phyloP scores from a whole-genome alignment of 2,329 filamentous ascomycete genomes.

The Fusarium veterinarium region DNA sequence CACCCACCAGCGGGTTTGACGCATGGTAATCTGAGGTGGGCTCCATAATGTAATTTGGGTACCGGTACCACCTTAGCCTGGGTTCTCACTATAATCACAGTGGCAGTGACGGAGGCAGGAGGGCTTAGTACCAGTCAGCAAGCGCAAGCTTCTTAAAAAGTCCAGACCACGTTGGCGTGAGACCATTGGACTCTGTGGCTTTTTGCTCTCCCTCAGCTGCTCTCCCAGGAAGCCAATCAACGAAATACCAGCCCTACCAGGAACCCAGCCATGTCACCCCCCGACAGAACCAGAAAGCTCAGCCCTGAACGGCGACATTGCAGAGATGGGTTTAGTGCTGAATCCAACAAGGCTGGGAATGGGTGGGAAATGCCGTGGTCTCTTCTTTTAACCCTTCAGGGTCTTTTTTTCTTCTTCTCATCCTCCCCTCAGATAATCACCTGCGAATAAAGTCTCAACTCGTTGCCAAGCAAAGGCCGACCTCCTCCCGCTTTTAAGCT shows the following conservation, averaged over 20 bases:
- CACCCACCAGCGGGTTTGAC: not conserved
- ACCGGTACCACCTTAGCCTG: not conserved
- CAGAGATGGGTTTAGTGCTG: conserved; percentile 30
- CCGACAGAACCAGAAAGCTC: conserved; percentile 12
- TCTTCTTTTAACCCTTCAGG: conserved; percentile 5
- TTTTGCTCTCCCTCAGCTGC: conserved; percentile 28
- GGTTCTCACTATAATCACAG: not conserved
- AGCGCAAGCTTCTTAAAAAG: not conserved
- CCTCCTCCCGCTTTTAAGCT: conserved; percentile 8
- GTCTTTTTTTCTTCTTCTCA: not conserved
- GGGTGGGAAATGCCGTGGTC: conserved; percentile 1
- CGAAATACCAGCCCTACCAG: conserved; percentile 32
- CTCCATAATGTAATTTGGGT: not conserved
- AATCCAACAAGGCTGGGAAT: conserved; percentile 28
- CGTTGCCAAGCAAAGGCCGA: not conserved
- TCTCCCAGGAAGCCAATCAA: conserved; percentile 27
- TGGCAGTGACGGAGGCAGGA: conserved; percentile 17
- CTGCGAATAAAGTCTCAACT: not conserved
- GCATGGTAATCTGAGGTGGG: conserved; percentile 1
- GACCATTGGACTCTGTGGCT: conserved; percentile 32
- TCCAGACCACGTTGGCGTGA: conserved; percentile 33
- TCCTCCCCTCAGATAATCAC: not conserved
- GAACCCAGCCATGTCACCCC: conserved; percentile 10
- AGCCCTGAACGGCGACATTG: conserved; percentile 16
- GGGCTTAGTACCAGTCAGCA: conserved; percentile 21